Base-by-base conservation (phyloP, 352 stramenopile species). In the Globisporangium carolinianum region DNA sequence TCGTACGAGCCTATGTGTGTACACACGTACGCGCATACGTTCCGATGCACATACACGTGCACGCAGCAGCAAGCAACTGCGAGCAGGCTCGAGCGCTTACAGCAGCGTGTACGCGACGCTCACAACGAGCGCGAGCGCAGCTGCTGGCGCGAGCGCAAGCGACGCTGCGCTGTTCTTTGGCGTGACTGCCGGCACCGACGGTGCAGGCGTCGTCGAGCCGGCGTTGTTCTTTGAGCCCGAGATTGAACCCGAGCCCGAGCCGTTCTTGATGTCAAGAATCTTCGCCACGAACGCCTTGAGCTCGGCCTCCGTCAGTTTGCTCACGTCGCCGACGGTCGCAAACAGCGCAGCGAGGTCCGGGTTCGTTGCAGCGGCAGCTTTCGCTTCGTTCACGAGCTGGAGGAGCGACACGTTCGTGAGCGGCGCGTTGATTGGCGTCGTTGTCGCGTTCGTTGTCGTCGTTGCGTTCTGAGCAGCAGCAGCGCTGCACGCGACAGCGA, bases 281-380 rank as follows among this genome's bases (percentile, higher is more conserved):
- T 51, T 14, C 48, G 55, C 50, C 18, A 55, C 48, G 24, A 61
- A 18, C 24, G 50, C 32, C 48, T 17, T 39, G 7, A 61, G 56
- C 39, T 61, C 39, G 38, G 56, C 48, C 12, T 61, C 56, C 12
- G 47, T 46, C 18, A 61, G 56, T 24, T 47, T 53, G 38, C 37
- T 55, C 24, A 61, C 38, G 56, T 61, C 56, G 48, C 48, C 48
- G 32, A 61, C 35, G 18, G 10, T 24, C n/a, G 15, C 18, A n/a
- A 61, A 56, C 48, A 61, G 56, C 24, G 49, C 41, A 17, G 56
- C 56, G 56, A 61, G 56, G 39, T 61, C 56, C 18, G 56, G 47
- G 48, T 61, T 61, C 37, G 10, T 55, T 14, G 48, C 48, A 1
- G 37, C 56, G 0, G 56, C 56, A 9, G 56, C 56, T 41, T 61